Base-by-base conservation (phyloP, 352 stramenopile species). In the Phytophthora sp. region DNA sequence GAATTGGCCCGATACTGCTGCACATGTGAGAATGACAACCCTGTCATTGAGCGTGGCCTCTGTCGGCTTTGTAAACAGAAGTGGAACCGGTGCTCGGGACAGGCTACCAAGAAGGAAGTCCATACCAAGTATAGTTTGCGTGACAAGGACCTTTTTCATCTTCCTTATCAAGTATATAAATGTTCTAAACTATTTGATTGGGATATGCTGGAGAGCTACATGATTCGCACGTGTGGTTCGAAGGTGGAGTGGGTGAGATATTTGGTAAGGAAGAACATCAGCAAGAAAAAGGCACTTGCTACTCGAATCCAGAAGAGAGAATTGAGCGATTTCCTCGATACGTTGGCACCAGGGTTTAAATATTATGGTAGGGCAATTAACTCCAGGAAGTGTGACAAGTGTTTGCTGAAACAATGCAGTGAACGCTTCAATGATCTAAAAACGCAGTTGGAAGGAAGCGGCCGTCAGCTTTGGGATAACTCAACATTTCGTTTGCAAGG, bases 11-110 rank as follows among this genome's bases (percentile, higher is more conserved):
- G 20, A 2, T 57, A 52, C 35, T 77, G 65, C 44, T 69, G 65
- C 36, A 39, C 50, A 21, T 77, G 69, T 31, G 69, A 77, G 44
- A 62, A 74, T 39, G 69, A 77, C 52, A 73, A 60, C 39, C 69
- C 65, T 8, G 55, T 53, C 18, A 15, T 53, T 39, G 9, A 4
- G 0, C 11, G 21, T 24, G 26, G 45, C 16, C 21, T 53, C 16
- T 53, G 45, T 38, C 45, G 26, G 16, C 27, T 9, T 13, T 53
- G 45, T 45, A n/a, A n/a, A n/a, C n/a, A n/a, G n/a, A n/a, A n/a
- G n/a, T n/a, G n/a, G n/a, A 15, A 24, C 38, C 9, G 13, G 5
- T 27, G 23, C 13, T 26, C 23, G 12, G 38, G 38, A 26, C 38
- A 18, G 6, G 20, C 20, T 15, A 20, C 38, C n/a, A 45, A 26